Conservation (phyloP, 352 stramenopile species). For the Globisporangium middletonii region DNA sequence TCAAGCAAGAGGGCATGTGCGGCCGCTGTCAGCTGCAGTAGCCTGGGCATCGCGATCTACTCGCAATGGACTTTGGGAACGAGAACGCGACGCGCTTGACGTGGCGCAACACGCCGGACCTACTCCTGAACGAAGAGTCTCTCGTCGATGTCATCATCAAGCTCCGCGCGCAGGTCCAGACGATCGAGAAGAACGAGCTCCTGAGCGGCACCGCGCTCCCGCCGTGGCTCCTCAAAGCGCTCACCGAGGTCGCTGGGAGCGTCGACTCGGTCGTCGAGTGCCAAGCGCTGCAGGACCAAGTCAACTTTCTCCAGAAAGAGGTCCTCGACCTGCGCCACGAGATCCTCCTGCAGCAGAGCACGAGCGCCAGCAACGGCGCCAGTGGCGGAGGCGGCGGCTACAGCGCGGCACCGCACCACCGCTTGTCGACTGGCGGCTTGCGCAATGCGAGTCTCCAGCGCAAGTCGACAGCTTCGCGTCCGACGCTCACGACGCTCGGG, state of each 20-base stretch:
- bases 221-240: constrained; percentile 59
- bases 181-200: constrained; percentile 74
- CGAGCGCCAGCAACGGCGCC: constrained; percentile 3
- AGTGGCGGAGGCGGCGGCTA: constrained; percentile 13
- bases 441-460: constrained; percentile 11
- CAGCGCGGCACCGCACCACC: constrained; percentile 51
- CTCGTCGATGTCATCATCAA: constrained; percentile 72
- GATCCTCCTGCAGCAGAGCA: constrained; percentile 61
- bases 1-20: not conserved
- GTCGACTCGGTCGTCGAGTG: constrained; percentile 77
- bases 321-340: constrained; percentile 73
- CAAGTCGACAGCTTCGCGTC: not conserved
- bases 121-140: constrained; percentile 77
- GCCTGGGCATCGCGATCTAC: not conserved
- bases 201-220: constrained; percentile 61
- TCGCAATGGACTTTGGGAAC: constrained; percentile 22
- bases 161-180: constrained; percentile 52
- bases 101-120: constrained; percentile 62
- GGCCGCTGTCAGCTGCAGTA: not conserved
- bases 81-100: constrained; percentile 46
- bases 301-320: constrained; percentile 73
- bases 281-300: constrained; percentile 67
- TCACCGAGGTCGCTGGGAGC: constrained; percentile 77
- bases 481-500: constrained; percentile 13
- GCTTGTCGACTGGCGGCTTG: constrained; percentile 33